Base-by-base conservation (phyloP, 305 asterid species). In the Euphrasia arctica region DNA sequence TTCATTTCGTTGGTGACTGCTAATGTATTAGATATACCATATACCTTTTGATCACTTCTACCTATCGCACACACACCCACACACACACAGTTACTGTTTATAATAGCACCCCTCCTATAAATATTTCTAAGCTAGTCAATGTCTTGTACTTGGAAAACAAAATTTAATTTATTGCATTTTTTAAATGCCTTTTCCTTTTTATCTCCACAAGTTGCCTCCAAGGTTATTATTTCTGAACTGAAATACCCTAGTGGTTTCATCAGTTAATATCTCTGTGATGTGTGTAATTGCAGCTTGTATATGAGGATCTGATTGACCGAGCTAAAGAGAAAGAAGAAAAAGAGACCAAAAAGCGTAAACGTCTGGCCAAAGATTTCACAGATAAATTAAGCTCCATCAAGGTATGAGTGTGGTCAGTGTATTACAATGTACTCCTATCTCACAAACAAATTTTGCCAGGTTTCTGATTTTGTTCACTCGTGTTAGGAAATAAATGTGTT, bases 271-370 rank as follows among this genome's bases (percentile, higher is more conserved):
- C 47, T 62, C 58, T 45, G 32, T 18, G 14, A 28, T 18, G 28
- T 60, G 60, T 73, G 73, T 63, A 65, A 73, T 60, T 80, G 77
- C 79, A 92, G 98, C 95, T 89, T 71, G 78, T 90, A 45, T 92
- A 75, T 25, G 90, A 87, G 78, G 96, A 92, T 80, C 81, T 92
- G 62, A 77, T 90, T 51, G 97, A 85, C 73, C 88, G 96, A 76
- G 96, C 98, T 64, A 92, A 82, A 80, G 98, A 92, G 68, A 92
- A 88, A 74, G 97, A 92, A 76, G 98, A 92, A 80, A 92, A 87
- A 78, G 97, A 92, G 81, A 82, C 78, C 65, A 92, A 85, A 80
- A 92, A 87, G 82, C 93, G 84, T 41, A 91, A 84, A 77, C 95
- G 95, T 61, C 81, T 87, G 70, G 90, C 86, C 48, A 90, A 85